A percentile compares a stretch with the other conserved stretches of the same genome.
phyloP scores from a whole-genome alignment of 176 grass and related monocot species.

The Cenchrus fungigraminus region DNA sequence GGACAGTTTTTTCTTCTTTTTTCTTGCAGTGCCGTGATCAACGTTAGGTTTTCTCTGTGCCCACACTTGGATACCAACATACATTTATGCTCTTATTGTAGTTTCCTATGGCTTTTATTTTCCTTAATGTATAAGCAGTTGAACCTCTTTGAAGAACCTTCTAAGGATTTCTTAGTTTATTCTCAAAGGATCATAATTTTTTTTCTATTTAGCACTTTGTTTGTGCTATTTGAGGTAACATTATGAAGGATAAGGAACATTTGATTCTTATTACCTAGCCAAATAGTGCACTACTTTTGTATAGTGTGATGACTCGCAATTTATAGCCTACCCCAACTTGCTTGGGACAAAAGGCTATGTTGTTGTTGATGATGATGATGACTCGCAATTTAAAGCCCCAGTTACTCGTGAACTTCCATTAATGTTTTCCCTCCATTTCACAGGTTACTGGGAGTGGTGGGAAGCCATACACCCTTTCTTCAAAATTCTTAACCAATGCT shows the following conservation, averaged over 20 bases:
- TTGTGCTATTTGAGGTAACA: conserved; percentile 17
- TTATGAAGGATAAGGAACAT: not conserved
- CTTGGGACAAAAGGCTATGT: too few species aligned
- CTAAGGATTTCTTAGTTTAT: conserved; percentile 1
- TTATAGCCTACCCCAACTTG: not conserved
- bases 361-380: not conserved
- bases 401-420: conserved; percentile 12
- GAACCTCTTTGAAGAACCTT: conserved; percentile 26
- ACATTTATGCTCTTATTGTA: conserved; percentile 23
- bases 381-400: not conserved
- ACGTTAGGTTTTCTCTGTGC: conserved; percentile 7
- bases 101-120: conserved; percentile 23
- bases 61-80: not conserved
- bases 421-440: conserved; percentile 37
- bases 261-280: conserved; percentile 22
- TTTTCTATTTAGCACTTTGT: conserved; percentile 7
- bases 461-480: conserved; percentile 77
- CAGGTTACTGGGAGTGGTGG: conserved; percentile 82
- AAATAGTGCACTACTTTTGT: not conserved
- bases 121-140: conserved; percentile 24
- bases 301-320: not conserved
- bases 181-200: not conserved
- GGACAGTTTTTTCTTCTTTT: not conserved
- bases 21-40: conserved; percentile 13
- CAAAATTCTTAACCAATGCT: conserved; percentile 71